These are phyloP conservation scores for Pythium volutum DNA, from an alignment of 352 stramenopile genomes.

Conservation along the genomic window DNA sequence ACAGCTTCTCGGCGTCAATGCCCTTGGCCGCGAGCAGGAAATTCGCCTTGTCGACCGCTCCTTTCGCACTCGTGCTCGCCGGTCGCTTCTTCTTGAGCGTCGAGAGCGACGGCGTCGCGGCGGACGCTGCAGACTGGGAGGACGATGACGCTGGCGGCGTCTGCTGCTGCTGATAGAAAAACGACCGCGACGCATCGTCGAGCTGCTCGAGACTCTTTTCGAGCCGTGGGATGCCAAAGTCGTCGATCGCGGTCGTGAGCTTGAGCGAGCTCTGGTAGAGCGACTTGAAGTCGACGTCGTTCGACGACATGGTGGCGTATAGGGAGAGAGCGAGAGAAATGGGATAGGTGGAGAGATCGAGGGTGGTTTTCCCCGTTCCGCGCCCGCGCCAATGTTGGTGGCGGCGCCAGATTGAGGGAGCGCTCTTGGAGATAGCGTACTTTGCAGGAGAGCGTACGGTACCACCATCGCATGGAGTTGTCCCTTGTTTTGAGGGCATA, in stretches of 20 bases:
- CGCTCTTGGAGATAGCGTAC: background rate
- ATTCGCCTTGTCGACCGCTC: slow-evolving; percentile 65
- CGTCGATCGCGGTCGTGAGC: slow-evolving; percentile 74
- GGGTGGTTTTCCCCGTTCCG: background rate
- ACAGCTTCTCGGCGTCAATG: slow-evolving; percentile 87
- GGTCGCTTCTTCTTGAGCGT: slow-evolving; percentile 48
- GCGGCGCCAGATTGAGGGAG: slow-evolving; percentile 10
- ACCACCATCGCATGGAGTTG: background rate
- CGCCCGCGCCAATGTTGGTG: background rate
- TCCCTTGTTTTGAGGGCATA: background rate
- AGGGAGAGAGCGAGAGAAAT: background rate
- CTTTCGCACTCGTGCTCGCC: slow-evolving; percentile 24
- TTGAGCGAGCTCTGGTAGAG: slow-evolving; percentile 87
- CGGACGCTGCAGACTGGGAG: too few relatives aligned
- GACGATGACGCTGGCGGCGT: background rate
- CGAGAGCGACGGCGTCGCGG: too few relatives aligned
- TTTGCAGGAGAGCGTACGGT: background rate
- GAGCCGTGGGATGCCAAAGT: slow-evolving; percentile 69
- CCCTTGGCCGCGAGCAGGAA: slow-evolving; percentile 82
- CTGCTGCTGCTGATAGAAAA: slow-evolving; percentile 42
- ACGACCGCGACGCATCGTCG: slow-evolving; percentile 57
- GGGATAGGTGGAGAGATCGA: too few relatives aligned
- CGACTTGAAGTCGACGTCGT: slow-evolving; percentile 78
- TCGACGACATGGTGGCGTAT: slow-evolving; percentile 21
- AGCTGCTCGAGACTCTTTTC: slow-evolving; percentile 83